phyloP scores from a whole-genome alignment of 2,329 filamentous ascomycete genomes.

The Drechslerella stenobrocha region DNA sequence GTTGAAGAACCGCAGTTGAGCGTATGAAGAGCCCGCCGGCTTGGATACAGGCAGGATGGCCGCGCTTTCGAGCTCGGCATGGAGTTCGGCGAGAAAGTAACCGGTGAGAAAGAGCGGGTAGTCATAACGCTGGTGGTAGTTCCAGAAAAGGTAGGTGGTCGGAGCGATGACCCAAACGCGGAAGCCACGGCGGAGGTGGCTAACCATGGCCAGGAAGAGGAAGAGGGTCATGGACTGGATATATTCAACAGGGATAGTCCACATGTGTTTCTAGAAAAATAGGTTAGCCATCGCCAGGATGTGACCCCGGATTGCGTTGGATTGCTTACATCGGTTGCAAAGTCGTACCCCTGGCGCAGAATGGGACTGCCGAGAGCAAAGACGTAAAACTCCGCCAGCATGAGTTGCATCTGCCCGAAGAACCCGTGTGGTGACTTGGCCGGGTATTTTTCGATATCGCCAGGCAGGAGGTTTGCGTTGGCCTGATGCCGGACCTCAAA shows the following conservation, averaged over 20 bases:
- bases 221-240: slow-evolving; percentile 65
- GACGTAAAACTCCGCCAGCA: slow-evolving; percentile 20
- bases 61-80: slow-evolving; percentile 54
- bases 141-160: slow-evolving; percentile 59
- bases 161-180: slow-evolving; percentile 57
- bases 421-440: slow-evolving; percentile 29
- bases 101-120: slow-evolving; percentile 63
- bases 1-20: slow-evolving; percentile 9
- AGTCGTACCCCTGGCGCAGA: slow-evolving; percentile 17
- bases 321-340: slow-evolving; percentile 23
- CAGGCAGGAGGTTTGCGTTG: slow-evolving; percentile 13
- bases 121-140: slow-evolving; percentile 61
- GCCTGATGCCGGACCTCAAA: slow-evolving; percentile 23
- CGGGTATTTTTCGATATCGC: slow-evolving; percentile 30
- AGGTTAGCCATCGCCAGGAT: not conserved
- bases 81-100: slow-evolving; percentile 62
- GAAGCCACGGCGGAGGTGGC: slow-evolving; percentile 58
- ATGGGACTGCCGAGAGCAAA: slow-evolving; percentile 22
- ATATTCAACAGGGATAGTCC: slow-evolving; percentile 68
- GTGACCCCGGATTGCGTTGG: not conserved
- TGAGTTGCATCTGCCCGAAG: slow-evolving; percentile 28
- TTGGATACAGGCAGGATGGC: slow-evolving; percentile 36
- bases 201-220: slow-evolving; percentile 61
- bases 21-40: not conserved
- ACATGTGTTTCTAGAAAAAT: slow-evolving; percentile 61